phyloP scores from a whole-genome alignment of 345 rosid species.

The Citrus cavaleriei region DNA sequence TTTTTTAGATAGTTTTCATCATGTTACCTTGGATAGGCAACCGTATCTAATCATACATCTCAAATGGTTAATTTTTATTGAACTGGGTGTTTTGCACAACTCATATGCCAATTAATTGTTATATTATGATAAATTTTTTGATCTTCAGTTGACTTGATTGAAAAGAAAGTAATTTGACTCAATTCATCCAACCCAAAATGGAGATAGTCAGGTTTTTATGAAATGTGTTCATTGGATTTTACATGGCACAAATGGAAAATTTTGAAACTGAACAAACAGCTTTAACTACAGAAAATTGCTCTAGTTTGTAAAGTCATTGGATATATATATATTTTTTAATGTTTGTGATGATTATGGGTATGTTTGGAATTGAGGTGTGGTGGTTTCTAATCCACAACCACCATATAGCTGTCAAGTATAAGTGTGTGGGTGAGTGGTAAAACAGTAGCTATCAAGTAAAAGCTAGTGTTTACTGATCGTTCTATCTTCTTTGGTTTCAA shows the following conservation, averaged over 20 bases:
- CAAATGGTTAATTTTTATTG: neutral
- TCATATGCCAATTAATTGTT: neutral
- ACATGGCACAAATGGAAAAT: neutral
- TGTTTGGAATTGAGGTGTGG: too few relatives aligned
- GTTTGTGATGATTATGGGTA: too few relatives aligned
- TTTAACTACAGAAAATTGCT: neutral
- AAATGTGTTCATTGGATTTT: neutral
- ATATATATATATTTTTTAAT: too few relatives aligned
- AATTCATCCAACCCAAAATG: neutral
- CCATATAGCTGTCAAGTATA: too few relatives aligned
- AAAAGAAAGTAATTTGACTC: neutral
- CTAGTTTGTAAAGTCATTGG: neutral
- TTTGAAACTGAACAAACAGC: neutral
- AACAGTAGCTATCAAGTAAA: too few relatives aligned
- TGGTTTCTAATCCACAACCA: too few relatives aligned
- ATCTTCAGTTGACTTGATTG: neutral
- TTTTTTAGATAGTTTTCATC: neutral
- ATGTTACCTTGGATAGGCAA: neutral
- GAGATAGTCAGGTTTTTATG: neutral
- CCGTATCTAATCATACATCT: too few relatives aligned
- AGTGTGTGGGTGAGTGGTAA: too few relatives aligned
- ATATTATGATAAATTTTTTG: neutral
- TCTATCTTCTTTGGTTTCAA: too few relatives aligned
- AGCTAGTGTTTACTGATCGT: too few relatives aligned
- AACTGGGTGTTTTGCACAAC: neutral